Percentiles rank a stretch among this genome's conserved stretches.
Conservation (phyloP, 768 basidiomycete genomes). For the Tylopilus balloui region DNA sequence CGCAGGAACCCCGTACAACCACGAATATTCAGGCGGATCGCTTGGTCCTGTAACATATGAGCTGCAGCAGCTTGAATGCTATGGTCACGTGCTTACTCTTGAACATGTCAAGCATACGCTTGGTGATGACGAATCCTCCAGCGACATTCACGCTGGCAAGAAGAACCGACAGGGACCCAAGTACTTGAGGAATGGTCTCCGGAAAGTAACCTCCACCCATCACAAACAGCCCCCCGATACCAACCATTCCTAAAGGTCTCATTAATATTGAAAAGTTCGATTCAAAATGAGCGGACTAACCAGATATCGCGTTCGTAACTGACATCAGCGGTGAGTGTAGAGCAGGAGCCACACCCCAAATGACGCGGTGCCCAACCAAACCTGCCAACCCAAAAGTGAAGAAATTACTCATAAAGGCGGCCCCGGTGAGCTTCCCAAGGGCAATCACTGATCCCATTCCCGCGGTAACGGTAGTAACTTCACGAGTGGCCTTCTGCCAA, state of each 20-base stretch:
- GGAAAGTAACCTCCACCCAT: constrained; percentile 89
- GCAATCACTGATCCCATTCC: constrained; percentile 73
- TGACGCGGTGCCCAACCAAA: constrained; percentile 80
- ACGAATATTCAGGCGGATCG: constrained; percentile 86
- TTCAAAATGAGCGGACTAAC: constrained; percentile 35
- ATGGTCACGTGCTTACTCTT: constrained; percentile 49
- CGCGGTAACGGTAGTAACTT: constrained; percentile 68
- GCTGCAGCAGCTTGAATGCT: background rate
- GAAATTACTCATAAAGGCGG: constrained; percentile 84
- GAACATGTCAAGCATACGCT: constrained; percentile 93
- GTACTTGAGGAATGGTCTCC: constrained; percentile 70
- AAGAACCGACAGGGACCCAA: constrained; percentile 82
- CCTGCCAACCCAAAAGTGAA: constrained; percentile 87
- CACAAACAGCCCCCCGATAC: constrained; percentile 80
- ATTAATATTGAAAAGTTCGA: background rate
- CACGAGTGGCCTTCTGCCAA: constrained; percentile 76
- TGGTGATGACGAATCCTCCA: constrained; percentile 85
- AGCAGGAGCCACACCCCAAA: constrained; percentile 87
- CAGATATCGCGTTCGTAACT: constrained; percentile 86
- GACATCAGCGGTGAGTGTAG: constrained; percentile 89
- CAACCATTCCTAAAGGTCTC: constrained; percentile 56
- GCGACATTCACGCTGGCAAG: constrained; percentile 85
- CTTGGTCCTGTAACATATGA: constrained; percentile 49
- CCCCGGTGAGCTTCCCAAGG: constrained; percentile 74
- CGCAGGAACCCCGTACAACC: constrained; percentile 77